phyloP scores from a whole-genome alignment of 306 rosid genomes.

The Cucumis melo region DNA sequence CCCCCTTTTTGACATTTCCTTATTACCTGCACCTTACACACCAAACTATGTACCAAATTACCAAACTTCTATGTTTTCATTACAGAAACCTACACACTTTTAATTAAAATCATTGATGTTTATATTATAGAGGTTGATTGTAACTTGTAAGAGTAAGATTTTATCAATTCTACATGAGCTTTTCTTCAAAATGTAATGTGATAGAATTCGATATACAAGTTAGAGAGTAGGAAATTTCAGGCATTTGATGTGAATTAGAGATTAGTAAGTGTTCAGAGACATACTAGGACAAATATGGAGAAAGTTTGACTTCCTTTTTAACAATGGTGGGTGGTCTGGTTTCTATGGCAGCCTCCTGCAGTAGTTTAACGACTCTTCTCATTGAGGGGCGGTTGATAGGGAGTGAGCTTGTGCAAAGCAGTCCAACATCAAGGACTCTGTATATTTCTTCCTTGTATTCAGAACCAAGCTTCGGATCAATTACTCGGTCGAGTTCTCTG shows the following conservation, averaged over 20 bases:
- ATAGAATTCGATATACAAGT: not conserved
- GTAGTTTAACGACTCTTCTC: conserved; percentile 57
- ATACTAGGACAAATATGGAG: conserved; percentile 51
- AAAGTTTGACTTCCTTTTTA: conserved; percentile 25
- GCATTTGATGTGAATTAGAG: conserved; percentile 12
- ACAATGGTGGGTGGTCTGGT: conserved; percentile 20
- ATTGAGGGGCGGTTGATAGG: conserved; percentile 67
- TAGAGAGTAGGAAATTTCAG: not conserved
- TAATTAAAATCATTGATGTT: not conserved
- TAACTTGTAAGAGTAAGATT: not conserved
- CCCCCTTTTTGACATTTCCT: not conserved
- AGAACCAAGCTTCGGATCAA: conserved; percentile 32
- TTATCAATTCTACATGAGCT: not conserved
- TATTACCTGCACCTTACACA: not conserved
- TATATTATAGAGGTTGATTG: not conserved
- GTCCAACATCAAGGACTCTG: conserved; percentile 36
- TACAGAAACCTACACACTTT: not conserved
- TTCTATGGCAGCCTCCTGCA: conserved; percentile 32
- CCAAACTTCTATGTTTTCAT: not conserved
- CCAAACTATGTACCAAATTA: not conserved
- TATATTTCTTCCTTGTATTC: conserved; percentile 34
- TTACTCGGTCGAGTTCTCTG: conserved; percentile 35
- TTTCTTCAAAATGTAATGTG: not conserved
- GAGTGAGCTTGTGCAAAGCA: conserved; percentile 40
- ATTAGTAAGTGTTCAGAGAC: conserved; percentile 14